A percentile compares a stretch with the other conserved stretches of the same genome.
Conservation (phyloP, 257 asterid species). For the Gentiana straminea region DNA sequence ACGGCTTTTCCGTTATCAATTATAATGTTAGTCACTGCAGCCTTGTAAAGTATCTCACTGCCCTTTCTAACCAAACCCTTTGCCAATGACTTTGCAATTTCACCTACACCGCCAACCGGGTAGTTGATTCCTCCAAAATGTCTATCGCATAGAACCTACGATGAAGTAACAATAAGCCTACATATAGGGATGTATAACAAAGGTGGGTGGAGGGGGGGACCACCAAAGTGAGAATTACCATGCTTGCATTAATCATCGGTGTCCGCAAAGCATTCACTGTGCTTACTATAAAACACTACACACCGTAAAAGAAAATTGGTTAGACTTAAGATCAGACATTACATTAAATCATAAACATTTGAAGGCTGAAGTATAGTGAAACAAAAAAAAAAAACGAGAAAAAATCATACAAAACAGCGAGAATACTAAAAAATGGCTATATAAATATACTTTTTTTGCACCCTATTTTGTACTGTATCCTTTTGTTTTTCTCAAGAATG, state of each 20-base stretch:
- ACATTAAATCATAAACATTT: constrained; percentile 1
- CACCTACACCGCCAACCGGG: constrained; percentile 98
- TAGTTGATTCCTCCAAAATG: constrained; percentile 99
- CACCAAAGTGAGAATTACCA: constrained; percentile 42
- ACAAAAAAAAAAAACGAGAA: not conserved
- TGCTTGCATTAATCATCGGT: constrained; percentile 98
- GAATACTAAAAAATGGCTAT: not conserved
- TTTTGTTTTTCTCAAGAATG: too few relatives aligned
- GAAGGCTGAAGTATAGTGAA: not conserved
- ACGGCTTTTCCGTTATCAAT: constrained; percentile 74
- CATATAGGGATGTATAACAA: not conserved
- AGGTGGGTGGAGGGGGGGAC: constrained; percentile 8
- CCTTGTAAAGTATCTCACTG: constrained; percentile 70
- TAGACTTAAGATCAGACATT: constrained; percentile 5
- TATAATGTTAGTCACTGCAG: constrained; percentile 70
- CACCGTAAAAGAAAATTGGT: constrained; percentile 9
- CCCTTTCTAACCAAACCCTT: constrained; percentile 69
- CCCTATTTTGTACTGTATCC: too few relatives aligned
- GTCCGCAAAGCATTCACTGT: constrained; percentile 82
- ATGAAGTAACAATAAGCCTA: constrained; percentile 7
- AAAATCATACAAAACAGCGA: not conserved
- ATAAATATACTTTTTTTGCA: too few relatives aligned
- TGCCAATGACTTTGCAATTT: constrained; percentile 82
- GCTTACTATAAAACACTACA: constrained; percentile 97
- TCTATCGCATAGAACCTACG: constrained; percentile 91